phyloP scores from a whole-genome alignment of 208 protist genomes.

The Strigomonas galati region DNA sequence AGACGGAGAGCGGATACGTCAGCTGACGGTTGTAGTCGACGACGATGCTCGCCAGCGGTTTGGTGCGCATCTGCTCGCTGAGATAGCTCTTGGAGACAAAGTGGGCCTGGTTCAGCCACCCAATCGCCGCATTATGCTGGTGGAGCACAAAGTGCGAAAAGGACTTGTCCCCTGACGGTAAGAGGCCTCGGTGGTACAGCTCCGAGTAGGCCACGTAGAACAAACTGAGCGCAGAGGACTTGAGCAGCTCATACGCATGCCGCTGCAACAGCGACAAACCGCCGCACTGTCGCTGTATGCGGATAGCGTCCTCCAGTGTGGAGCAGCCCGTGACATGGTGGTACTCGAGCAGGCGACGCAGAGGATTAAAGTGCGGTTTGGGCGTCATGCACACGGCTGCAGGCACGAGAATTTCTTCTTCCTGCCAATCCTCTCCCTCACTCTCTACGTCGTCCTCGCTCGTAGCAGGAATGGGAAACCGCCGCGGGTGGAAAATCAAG shows the following conservation, averaged over 20 bases:
- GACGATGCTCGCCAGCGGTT: background rate
- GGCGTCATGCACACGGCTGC: slow-evolving; percentile 32
- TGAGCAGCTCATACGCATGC: slow-evolving; percentile 68
- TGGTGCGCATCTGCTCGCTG: background rate
- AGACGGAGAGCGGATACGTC: slow-evolving; percentile 8
- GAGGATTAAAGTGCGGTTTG: slow-evolving; percentile 52
- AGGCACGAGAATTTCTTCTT: slow-evolving; percentile 53
- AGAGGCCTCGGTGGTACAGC: slow-evolving; percentile 48
- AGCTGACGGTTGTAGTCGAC: slow-evolving; percentile 11
- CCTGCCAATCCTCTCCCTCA: slow-evolving; percentile 62
- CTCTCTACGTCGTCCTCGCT: slow-evolving; percentile 33
- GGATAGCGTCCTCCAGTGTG: slow-evolving; percentile 34
- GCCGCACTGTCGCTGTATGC: slow-evolving; percentile 51
- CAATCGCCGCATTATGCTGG: slow-evolving; percentile 38
- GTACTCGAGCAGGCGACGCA: slow-evolving; percentile 65
- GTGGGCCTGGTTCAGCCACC: slow-evolving; percentile 66
- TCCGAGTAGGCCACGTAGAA: slow-evolving; percentile 76
- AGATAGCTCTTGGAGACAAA: slow-evolving; percentile 24
- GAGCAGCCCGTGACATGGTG: slow-evolving; percentile 38
- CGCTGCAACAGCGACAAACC: slow-evolving; percentile 76
- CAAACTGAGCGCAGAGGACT: slow-evolving; percentile 61
- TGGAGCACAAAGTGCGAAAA: slow-evolving; percentile 56
- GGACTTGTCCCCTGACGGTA: slow-evolving; percentile 10
- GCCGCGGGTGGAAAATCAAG: slow-evolving; percentile 24
- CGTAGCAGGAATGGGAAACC: slow-evolving; percentile 18